Base-by-base conservation (phyloP, 2,329 filamentous ascomycete genomes). In the Lachnellula suecica region DNA sequence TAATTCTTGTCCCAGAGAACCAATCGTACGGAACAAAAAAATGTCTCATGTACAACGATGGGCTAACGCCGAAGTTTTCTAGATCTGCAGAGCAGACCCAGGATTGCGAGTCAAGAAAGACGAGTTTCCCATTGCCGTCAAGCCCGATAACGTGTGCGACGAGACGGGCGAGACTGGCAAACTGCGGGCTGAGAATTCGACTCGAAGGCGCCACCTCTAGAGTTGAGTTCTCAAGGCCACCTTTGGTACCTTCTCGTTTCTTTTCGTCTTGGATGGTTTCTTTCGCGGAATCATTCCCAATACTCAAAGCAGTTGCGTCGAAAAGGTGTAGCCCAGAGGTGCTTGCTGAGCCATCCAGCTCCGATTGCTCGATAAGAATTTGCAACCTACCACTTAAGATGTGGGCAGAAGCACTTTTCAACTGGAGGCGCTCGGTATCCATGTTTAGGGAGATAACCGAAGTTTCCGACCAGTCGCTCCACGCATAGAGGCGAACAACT, bases 21-120 rank as follows among this genome's bases (percentile, higher is more conserved):
- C 67, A 70, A 48, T 68, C 66, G 37, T 63, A 61, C 20, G 68
- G 68, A 24, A 69, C 57, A 44, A 68, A 69, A 49, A 68, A 69
- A 48, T 70, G 67, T 19, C 66, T 51, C 23, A 48, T 50, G 51
- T 61, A 63, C 24, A 50, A 58, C 13, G 57, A 11, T 20, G 47
- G 47, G 45, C 43, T 25, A 31, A 29, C 45, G 22, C 34, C 35
- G 17, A 48, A 23, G 25, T 31, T 42, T 35, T 56, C 44, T 15
- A 66, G 57, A 47, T 59, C 52, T 6, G 46, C 49, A 22, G 63
- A 66, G 52, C 66, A 68, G 10, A 68, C 58, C 66, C 66, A 69
- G 3, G 61, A 63, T 34, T 57, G 43, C 6, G 19, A 45, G 51
- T 67, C 58, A 20, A 68, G 59, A 48, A 67, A 68, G 23, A 69